phyloP scores from a whole-genome alignment of 2,329 filamentous ascomycete species.

The Leptographium radiaticola region DNA sequence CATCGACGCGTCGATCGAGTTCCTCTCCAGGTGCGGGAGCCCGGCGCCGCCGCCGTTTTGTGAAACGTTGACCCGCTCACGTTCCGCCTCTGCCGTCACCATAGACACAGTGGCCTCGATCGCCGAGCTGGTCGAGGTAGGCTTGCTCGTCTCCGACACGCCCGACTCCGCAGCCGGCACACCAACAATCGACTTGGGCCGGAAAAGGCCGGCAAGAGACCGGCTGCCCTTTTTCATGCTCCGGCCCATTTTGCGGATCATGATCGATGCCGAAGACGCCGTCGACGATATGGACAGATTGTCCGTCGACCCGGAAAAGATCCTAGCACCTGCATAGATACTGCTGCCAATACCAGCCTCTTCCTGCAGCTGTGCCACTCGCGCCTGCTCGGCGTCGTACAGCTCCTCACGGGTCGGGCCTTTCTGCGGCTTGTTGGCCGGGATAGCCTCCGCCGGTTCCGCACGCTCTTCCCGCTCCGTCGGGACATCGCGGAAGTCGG shows the following conservation, averaged over 20 bases:
- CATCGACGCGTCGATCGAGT: slow-evolving; percentile 58
- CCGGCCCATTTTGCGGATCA: slow-evolving; percentile 97
- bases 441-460: background rate
- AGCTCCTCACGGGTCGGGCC: slow-evolving; percentile 49
- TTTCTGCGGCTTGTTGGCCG: slow-evolving; percentile 46
- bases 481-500: slow-evolving; percentile 66
- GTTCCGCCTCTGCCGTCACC: slow-evolving; percentile 89
- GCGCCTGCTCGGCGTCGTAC: slow-evolving; percentile 76
- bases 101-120: slow-evolving; percentile 74
- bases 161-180: slow-evolving; percentile 57
- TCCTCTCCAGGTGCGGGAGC: slow-evolving; percentile 73
- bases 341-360: slow-evolving; percentile 80
- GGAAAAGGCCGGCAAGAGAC: slow-evolving; percentile 85
- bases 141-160: slow-evolving; percentile 45
- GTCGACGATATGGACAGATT: slow-evolving; percentile 87
- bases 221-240: slow-evolving; percentile 92
- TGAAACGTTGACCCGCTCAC: slow-evolving; percentile 69
- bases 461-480: slow-evolving; percentile 28
- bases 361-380: slow-evolving; percentile 87
- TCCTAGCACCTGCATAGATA: slow-evolving; percentile 78
- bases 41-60: slow-evolving; percentile 60
- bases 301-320: slow-evolving; percentile 85
- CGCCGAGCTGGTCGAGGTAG: background rate
- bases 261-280: slow-evolving; percentile 78
- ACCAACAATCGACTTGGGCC: slow-evolving; percentile 83